These are phyloP conservation scores for Trichoderma atrobrunneum DNA, from an alignment of 2,329 filamentous ascomycete species.

Conservation along the genomic window DNA sequence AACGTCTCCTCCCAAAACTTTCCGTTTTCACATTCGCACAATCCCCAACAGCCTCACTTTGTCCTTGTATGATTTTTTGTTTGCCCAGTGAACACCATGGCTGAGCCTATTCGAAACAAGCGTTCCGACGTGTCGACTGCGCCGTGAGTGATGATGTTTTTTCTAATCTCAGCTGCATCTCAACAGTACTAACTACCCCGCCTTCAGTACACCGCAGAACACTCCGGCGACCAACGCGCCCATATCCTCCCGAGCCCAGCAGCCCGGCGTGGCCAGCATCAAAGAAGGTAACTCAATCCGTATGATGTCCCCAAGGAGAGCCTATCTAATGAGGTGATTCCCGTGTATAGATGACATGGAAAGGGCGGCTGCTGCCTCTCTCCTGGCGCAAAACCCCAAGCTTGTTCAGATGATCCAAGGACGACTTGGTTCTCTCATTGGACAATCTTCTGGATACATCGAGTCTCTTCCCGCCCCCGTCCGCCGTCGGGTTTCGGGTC, in stretches of 20 bases:
- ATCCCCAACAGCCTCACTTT: constrained; percentile 24
- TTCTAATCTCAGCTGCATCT: not conserved
- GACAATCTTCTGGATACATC: constrained; percentile 94
- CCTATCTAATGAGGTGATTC: constrained; percentile 23
- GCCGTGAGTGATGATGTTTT: constrained; percentile 48
- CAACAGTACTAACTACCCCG: constrained; percentile 39
- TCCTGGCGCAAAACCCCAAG: constrained; percentile 93
- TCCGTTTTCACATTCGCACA: constrained; percentile 32
- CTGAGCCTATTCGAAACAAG: constrained; percentile 64
- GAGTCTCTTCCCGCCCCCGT: constrained; percentile 89
- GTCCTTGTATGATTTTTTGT: constrained; percentile 27
- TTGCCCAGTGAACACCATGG: constrained; percentile 46
- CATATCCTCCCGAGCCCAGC: constrained; percentile 95
- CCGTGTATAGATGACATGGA: constrained; percentile 75
- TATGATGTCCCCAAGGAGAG: not conserved
- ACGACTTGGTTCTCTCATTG: constrained; percentile 88
- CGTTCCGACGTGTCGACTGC: constrained; percentile 55
- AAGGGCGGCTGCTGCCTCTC: constrained; percentile 78
- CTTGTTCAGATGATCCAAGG: constrained; percentile 98
- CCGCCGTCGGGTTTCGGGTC: constrained; percentile 86
- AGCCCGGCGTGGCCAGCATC: constrained; percentile 91
- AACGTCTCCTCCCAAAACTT: constrained; percentile 35
- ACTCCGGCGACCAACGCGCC: constrained; percentile 93
- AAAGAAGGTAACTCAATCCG: constrained; percentile 75
- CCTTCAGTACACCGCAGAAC: constrained; percentile 89